phyloP scores from a whole-genome alignment of 148 eudicot species.

The Camellia lanceoleosa region DNA sequence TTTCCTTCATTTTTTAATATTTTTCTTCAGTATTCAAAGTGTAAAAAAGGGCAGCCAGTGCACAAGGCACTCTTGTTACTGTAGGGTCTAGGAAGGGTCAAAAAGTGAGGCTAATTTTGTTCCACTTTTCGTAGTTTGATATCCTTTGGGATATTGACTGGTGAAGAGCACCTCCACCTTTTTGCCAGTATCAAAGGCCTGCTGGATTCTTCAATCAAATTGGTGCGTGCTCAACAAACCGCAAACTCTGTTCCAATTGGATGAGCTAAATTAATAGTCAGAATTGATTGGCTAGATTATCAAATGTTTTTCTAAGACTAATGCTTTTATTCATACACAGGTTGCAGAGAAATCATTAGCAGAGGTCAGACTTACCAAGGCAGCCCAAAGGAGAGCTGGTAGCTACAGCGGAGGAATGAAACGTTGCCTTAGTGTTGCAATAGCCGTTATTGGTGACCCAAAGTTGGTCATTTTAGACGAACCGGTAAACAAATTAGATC shows the following conservation, averaged over 20 bases:
- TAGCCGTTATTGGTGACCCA: slow-evolving; percentile 81
- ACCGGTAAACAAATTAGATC: slow-evolving; percentile 49
- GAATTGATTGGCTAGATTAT: not conserved
- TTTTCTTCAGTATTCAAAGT: not conserved
- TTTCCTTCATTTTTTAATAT: not conserved
- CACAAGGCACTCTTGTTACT: not conserved
- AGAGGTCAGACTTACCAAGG: slow-evolving; percentile 58
- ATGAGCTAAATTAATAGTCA: not conserved
- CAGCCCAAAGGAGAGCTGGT: slow-evolving; percentile 61
- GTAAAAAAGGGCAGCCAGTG: too few species aligned
- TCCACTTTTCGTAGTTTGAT: slow-evolving; percentile 52
- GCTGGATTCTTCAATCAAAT: slow-evolving; percentile 46
- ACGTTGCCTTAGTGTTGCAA: slow-evolving; percentile 85
- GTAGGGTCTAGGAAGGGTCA: too few species aligned
- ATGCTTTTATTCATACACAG: slow-evolving; percentile 26
- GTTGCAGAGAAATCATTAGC: slow-evolving; percentile 51
- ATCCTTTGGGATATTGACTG: slow-evolving; percentile 77
- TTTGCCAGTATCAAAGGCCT: slow-evolving; percentile 85
- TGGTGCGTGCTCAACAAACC: slow-evolving; percentile 34
- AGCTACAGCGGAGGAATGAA: slow-evolving; percentile 93
- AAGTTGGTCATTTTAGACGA: slow-evolving; percentile 80
- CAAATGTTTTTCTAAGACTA: not conserved
- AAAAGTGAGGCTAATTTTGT: not conserved
- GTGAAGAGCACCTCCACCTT: slow-evolving; percentile 71
- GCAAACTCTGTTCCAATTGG: slow-evolving; percentile 4